Percentiles rank a stretch among this genome's conserved stretches.
phyloP scores from a whole-genome alignment of 768 basidiomycete genomes.

The Leucocoprinus birnbaumii region DNA sequence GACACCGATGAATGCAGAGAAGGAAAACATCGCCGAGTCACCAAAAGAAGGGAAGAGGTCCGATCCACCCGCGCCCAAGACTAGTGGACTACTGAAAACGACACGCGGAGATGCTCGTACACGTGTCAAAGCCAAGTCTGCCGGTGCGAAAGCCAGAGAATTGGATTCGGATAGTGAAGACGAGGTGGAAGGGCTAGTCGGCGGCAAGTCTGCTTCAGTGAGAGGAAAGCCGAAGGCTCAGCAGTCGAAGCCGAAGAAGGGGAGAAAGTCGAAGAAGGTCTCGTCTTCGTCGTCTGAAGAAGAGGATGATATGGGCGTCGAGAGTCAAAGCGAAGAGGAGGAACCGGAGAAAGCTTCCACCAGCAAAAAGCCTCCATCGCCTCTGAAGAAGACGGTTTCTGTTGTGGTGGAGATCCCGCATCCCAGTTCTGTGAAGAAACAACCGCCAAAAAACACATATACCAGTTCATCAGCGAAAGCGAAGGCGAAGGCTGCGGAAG shows the following conservation, averaged over 20 bases:
- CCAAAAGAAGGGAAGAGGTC: conserved; percentile 9
- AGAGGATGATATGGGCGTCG: not conserved
- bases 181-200: conserved; percentile 11
- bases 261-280: not conserved
- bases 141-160: conserved; percentile 10
- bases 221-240: conserved; percentile 7
- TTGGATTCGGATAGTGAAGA: conserved; percentile 17
- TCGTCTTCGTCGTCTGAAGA: conserved; percentile 5
- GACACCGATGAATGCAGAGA: not conserved
- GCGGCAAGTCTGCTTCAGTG: conserved; percentile 2
- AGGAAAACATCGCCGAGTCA: not conserved
- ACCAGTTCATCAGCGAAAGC: not conserved
- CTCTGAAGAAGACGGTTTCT: not conserved
- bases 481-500: not conserved
- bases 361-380: not conserved
- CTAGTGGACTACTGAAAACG: conserved; percentile 15
- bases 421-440: not conserved
- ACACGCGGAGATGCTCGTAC: conserved; percentile 24
- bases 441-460: not conserved
- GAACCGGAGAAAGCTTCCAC: not conserved
- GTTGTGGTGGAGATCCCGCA: conserved; percentile 3
- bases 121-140: conserved; percentile 20
- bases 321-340: not conserved
- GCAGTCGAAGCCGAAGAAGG: conserved; percentile 8
- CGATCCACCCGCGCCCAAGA: conserved; percentile 2